phyloP scores from a whole-genome alignment of 139 green algal species.

The Chlamydomonas incerta region DNA sequence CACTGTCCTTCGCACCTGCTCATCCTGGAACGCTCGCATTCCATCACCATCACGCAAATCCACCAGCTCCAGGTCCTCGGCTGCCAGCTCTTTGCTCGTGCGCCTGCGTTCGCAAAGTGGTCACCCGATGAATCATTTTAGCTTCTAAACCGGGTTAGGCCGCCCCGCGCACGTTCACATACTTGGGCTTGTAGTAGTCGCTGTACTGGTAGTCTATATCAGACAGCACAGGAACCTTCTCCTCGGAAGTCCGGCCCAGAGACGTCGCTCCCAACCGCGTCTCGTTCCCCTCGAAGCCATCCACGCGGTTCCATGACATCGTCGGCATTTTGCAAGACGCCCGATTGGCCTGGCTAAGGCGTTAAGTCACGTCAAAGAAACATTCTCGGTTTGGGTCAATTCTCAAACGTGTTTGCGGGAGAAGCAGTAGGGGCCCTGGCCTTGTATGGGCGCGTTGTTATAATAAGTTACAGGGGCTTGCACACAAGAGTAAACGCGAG shows the following conservation, averaged over 20 bases:
- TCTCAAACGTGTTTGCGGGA: neutral
- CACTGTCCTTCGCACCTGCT: neutral
- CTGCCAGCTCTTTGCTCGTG: neutral
- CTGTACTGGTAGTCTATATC: conserved; percentile 28
- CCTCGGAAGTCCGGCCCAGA: no score
- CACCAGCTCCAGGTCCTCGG: conserved; percentile 21
- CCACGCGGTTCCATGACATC: conserved; percentile 44
- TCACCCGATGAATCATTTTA: no score
- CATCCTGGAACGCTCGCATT: conserved; percentile 15
- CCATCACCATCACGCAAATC: neutral
- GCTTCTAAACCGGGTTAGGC: no score
- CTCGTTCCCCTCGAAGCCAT: conserved; percentile 34
- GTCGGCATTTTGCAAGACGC: conserved; percentile 5
- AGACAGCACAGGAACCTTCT: neutral
- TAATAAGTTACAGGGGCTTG: no score
- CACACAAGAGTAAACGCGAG: no score
- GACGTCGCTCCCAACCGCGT: neutral
- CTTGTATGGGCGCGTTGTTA: no score
- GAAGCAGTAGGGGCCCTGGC: no score
- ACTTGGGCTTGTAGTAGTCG: conserved; percentile 29
- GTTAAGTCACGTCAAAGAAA: no score
- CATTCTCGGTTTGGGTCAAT: neutral
- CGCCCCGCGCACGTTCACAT: neutral
- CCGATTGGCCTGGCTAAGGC: neutral
- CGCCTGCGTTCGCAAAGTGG: neutral